Percentiles rank a stretch among this genome's conserved stretches.
Conservation (phyloP, 2,329 filamentous ascomycete genomes). For the Pseudocercospora pini-densiflorae region DNA sequence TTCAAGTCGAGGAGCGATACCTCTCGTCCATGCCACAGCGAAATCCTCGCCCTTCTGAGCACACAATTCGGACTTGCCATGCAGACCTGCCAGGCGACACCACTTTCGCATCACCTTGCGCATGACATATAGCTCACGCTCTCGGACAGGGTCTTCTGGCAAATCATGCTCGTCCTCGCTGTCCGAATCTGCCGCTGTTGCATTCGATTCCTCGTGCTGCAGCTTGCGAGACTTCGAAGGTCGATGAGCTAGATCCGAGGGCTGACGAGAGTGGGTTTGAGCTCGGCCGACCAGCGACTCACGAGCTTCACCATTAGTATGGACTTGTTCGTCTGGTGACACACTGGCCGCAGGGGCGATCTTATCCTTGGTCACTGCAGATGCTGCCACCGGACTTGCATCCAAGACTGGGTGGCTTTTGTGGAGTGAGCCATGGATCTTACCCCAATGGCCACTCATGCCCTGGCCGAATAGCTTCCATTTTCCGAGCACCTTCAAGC, state of each 20-base stretch:
- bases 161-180: slow-evolving; percentile 50
- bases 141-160: slow-evolving; percentile 51
- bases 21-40: slow-evolving; percentile 73
- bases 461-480: slow-evolving; percentile 74
- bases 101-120: slow-evolving; percentile 73
- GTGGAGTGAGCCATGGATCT: slow-evolving; percentile 66
- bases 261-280: slow-evolving; percentile 16
- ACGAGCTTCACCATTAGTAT: slow-evolving; percentile 7
- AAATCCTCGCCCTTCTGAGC: slow-evolving; percentile 65
- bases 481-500: slow-evolving; percentile 75
- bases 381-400: slow-evolving; percentile 21
- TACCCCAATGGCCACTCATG: slow-evolving; percentile 67
- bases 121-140: slow-evolving; percentile 66
- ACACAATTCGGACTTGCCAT: slow-evolving; percentile 52
- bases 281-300: slow-evolving; percentile 15
- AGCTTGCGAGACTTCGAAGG: slow-evolving; percentile 18
- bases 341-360: slow-evolving; percentile 17
- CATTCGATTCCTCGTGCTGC: slow-evolving; percentile 7
- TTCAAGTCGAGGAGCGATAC: slow-evolving; percentile 77
- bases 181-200: slow-evolving; percentile 28
- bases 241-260: slow-evolving; percentile 19
- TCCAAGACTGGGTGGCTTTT: slow-evolving; percentile 48
- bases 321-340: slow-evolving; percentile 14
- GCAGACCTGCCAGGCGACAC: slow-evolving; percentile 69
- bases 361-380: neutral